These are phyloP conservation scores for Coprinopsis strossmayeri DNA, from an alignment of 768 basidiomycete species.

Conservation along the genomic window DNA sequence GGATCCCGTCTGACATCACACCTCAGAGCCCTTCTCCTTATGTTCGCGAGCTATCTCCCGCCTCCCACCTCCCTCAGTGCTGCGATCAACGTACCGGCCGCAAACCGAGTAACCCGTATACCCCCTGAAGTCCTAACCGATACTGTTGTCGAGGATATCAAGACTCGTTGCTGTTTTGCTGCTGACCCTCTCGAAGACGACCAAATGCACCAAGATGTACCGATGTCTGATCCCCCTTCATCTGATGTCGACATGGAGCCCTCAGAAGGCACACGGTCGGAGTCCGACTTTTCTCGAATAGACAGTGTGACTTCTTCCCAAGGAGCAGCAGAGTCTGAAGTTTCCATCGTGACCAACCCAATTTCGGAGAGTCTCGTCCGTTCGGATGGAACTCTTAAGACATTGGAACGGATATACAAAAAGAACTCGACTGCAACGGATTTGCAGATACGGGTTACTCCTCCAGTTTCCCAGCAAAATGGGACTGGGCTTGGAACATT, in stretches of 20 bases:
- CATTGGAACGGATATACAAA: slow-evolving; percentile 63
- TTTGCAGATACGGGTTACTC: slow-evolving; percentile 59
- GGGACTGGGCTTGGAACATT: slow-evolving; percentile 75
- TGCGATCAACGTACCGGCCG: slow-evolving; percentile 53
- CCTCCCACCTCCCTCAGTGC: slow-evolving; percentile 69
- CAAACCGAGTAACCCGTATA: slow-evolving; percentile 59
- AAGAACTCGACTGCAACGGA: slow-evolving; percentile 76
- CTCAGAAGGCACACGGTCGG: slow-evolving; percentile 51
- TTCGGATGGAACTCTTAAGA: slow-evolving; percentile 52
- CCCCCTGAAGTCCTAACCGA: slow-evolving; percentile 79
- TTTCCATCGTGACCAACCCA: no score
- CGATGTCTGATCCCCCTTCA: slow-evolving; percentile 15
- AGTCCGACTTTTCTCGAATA: slow-evolving; percentile 56
- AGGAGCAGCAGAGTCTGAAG: slow-evolving; percentile 43
- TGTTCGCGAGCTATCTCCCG: slow-evolving; percentile 82
- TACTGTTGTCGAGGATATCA: slow-evolving; percentile 80
- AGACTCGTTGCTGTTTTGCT: slow-evolving; percentile 87
- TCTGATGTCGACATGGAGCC: slow-evolving; percentile 33
- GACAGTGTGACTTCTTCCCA: slow-evolving; percentile 46
- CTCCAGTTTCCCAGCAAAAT: slow-evolving; percentile 57
- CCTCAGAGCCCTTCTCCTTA: slow-evolving; percentile 71
- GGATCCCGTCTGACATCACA: slow-evolving; percentile 78
- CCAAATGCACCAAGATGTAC: slow-evolving; percentile 22
- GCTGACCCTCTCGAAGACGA: slow-evolving; percentile 47
- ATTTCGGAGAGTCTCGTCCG: slow-evolving; percentile 21